Percentiles rank a stretch among this genome's conserved stretches.
These are phyloP conservation scores for Linum tenue DNA, from an alignment of 345 rosid species.

Conservation along the genomic window DNA sequence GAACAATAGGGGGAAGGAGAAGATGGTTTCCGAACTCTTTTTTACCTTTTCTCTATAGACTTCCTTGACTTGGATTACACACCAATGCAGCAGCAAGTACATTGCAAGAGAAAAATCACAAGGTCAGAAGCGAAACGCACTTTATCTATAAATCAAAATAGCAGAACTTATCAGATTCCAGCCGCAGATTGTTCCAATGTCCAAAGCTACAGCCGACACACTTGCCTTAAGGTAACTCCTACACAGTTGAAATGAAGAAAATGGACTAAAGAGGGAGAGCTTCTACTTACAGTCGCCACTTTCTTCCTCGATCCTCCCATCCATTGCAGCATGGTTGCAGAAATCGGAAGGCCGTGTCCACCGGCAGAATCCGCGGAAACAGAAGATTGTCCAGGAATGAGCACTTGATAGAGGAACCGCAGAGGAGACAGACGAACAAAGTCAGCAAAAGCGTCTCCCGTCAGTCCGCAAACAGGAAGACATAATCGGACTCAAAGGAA, in stretches of 20 bases:
- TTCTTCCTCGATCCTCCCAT: slow-evolving; percentile 91
- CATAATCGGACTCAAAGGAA: neutral
- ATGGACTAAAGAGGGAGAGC: neutral
- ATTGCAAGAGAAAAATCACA: slow-evolving; percentile 1
- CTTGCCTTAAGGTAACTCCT: neutral
- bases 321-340: slow-evolving; percentile 65
- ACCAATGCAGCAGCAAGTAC: slow-evolving; percentile 5
- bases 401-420: neutral
- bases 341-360: neutral
- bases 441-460: neutral
- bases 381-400: neutral
- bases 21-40: neutral
- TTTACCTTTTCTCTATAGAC: slow-evolving; percentile 47
- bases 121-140: slow-evolving; percentile 7
- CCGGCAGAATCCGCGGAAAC: neutral
- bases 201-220: neutral
- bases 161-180: neutral
- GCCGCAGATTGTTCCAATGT: neutral
- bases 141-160: neutral
- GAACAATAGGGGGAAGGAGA: neutral
- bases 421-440: neutral
- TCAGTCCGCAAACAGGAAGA: neutral
- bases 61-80: slow-evolving; percentile 37
- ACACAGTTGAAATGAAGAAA: neutral
- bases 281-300: slow-evolving; percentile 47